Base-by-base conservation (phyloP, 164 flowering plant genomes). In the Magnolia sinica region DNA sequence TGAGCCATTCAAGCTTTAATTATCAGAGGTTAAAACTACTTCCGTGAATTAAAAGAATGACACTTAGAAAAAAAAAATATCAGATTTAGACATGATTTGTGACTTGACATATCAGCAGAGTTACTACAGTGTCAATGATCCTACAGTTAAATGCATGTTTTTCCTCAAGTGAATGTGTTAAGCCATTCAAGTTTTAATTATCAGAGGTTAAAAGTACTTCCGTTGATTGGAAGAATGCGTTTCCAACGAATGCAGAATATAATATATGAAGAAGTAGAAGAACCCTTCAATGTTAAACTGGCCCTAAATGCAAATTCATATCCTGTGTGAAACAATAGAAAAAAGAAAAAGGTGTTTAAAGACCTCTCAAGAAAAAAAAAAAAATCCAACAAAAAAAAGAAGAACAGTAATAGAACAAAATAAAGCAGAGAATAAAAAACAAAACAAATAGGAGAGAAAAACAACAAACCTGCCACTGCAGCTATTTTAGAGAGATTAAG, bases 401-500 rank as follows among this genome's bases (percentile, higher is more conserved):
- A 16, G 1, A 11, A 55, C 18, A 11, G 61, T 55, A 11, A 55
- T 55, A 16, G 61, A 16, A 55, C 61, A 55, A 55, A 10, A 10
- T 55, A 55, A 55, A 55, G 61, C 45, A 37, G 45, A 23, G 45
- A 52, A 64, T 23, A 45, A 49, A 72, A 77, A 29, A 50, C 8
- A 65, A 37, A 27, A 20, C 49, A 19, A 50, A 64, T 2, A 8
- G 18, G 3, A 1, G 19, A 64, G 64, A 18, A 13, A 76, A 61
- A 20, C 31, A 70, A 78, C 51, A 45, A 65, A 91, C 99, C 99
- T 86, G 99, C 96, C 71, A 84, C 55, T 64, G 87, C 85, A 79
- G 99, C 89, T 80, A 95, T 91, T 84, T 93, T 95, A 58, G 99
- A 87, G 74, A 95, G 95, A 78, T 90, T 83, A 73, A 95, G 81